Evolutionary conservation across 2,329 filamentous ascomycete genomes (phyloP), one percentile per base, ranked within the genome.

Genomic region (Epichloe gansuensis): DNA sequence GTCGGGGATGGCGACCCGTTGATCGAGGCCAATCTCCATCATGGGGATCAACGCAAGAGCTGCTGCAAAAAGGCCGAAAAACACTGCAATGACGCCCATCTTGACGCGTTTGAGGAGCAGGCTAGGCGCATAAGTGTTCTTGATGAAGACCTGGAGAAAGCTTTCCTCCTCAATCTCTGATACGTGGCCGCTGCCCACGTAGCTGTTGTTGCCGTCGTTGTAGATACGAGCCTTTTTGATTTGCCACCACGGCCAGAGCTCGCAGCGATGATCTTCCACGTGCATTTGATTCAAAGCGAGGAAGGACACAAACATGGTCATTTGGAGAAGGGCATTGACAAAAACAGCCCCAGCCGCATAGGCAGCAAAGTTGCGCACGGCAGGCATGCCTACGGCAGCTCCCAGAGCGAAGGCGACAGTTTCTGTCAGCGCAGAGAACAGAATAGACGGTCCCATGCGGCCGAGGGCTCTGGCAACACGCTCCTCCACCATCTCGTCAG

Each of bases 261-360:
- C 93, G 47, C 89, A 89, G 27, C 91, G 82, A 51, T 87, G 81
- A 59, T 87, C 85, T 64, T 98, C 91, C 1, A 95, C 90, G 8
- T 94, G 81, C 64, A 82, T 80, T 69, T 98, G 93, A 63, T 98
- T 98, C 53, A 95, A 76, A 2, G 90, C 82, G 7, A 98, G 76
- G 3, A 97, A 85, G 1, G 94, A 91, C 40, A 96, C 80, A 63
- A 98, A 98, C 82, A 97, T 91, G 1, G 94, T 98, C 58, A 97
- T 85, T 66, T 98, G 93, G 5, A 98, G 73, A n/a, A 97, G 66
- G 0, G 94, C 94, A 64, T 98, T 98, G 74, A 98, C 91, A 60
- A 97, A 84, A 11, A 98, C 93, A 11, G 93, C 93, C 49, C 93
- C 93, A 2, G 93, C 90, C 12, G 93, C 93, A 64, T 98, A 98